Base-by-base conservation (phyloP, 495 filamentous ascomycete species). In the Penicillium samsonianum region DNA sequence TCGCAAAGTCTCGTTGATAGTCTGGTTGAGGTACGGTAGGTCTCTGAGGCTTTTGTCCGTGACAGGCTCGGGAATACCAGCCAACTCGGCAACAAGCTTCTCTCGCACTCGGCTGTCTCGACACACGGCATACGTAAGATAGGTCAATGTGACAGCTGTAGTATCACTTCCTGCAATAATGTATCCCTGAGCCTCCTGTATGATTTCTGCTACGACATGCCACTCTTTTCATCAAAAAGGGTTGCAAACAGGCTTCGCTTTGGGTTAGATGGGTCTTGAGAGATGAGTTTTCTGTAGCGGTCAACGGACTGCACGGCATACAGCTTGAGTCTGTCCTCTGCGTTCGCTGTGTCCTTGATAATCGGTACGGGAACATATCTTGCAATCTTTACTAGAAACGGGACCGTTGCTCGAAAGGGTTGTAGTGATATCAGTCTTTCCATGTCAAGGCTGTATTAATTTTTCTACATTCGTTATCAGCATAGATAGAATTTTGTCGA, bases 141-240 rank as follows among this genome's bases (percentile, higher is more conserved):
- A 81, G 0, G 76, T 80, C 23, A 81, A 42, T 0, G 73, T 75
- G 0, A 74, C 65, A 1, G 76, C 72, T 2, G 80, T 82, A 0
- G 81, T 82, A 40, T 83, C 80, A 14, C 68, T 74, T 1, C 82
- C 82, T 0, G 80, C 84, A 1, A 85, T 45, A 46, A 85, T 80
- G 45, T 80, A 80, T 1, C 55, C 59, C 20, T 68, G 61, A 0
- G 80, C 80, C 31, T 82, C 76, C 6, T 62, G 44, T 6, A 37
- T 35, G 38, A 84, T 73, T 30, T 84, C 78, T 0, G 59, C 41
- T 71, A 59, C 6, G 64, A 60, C 1, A 81, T 56, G 1, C 74
- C 71, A 9, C 75, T 69, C 14, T 70, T 62, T 26, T 70, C 70
- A 17, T 75, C 67, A 52, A 73, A 74, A 7, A 81, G 31, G 44